Base-by-base conservation (phyloP, 2,329 filamentous ascomycete genomes). In the Chaetoscypha palmicola region DNA sequence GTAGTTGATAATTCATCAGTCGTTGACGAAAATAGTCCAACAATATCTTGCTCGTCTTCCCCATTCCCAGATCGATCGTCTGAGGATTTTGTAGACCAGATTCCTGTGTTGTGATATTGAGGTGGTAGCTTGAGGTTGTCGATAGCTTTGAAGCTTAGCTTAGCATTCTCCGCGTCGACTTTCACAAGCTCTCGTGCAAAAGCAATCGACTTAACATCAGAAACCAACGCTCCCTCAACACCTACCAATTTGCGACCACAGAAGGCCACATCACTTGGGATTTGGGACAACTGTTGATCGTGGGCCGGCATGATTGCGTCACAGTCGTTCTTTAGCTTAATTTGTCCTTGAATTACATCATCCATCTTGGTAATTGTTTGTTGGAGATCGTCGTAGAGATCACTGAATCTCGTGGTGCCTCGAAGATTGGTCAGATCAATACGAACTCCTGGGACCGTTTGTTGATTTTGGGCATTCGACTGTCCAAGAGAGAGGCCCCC, bases 351-450 rank as follows among this genome's bases (percentile, higher is more conserved):
- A 55, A 98, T 91, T 52, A 83, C 79, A 46, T 77, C 76, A 64
- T 98, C 91, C 51, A 94, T 79, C 8, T 73, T 67, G 50, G 86
- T 79, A 49, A 98, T 85, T 53, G 87, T 70, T 50, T 80, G 77
- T 60, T 94, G 88, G 12, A 95, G 71, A 22, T 86, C 79, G 53
- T 91, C 84, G 48, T 86, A 79, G 21, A 95, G 81, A 64, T 95
- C 91, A 61, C 89, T 87, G 69, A 92, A 96, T 49, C 92, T 86
- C 3, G 89, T 95, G 0, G 90, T 94, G 12, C 85, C 83, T 41
- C 88, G 80, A 48, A 97, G 71, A 60, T 86, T 86, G 55, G 77
- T 77, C 41, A 86, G 67, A 64, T 92, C 86, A 57, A 94, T 85
- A 58, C 85, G 82, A 14, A 88, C 83, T 14, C 84, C 86, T 0